These are phyloP conservation scores for Lasiodiplodia hormozganensis DNA, from an alignment of 2,329 filamentous ascomycete genomes.

Conservation along the genomic window DNA sequence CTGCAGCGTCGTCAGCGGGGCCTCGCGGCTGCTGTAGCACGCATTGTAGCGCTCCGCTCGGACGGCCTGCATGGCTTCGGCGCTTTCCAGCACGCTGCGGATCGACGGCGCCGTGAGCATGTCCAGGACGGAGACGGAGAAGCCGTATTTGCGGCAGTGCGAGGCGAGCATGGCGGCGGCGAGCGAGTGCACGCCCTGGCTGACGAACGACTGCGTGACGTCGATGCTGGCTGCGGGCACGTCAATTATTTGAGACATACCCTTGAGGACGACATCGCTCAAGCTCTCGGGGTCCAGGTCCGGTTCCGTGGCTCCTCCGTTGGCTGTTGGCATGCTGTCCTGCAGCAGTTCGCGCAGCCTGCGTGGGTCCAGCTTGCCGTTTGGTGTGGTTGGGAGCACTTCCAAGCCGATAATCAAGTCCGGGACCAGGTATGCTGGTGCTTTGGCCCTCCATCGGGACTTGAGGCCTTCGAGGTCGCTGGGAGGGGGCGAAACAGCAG, in stretches of 20 bases:
- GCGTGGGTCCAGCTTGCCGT: background rate
- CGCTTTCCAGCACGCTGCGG: background rate
- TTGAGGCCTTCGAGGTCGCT: background rate
- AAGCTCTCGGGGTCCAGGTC: too few species aligned
- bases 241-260: background rate
- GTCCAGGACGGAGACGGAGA: background rate
- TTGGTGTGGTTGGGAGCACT: background rate
- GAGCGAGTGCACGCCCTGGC: slow-evolving; percentile 5
- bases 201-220: background rate
- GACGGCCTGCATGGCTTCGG: background rate
- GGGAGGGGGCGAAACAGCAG: background rate
- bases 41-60: background rate
- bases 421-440: background rate
- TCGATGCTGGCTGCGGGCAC: background rate
- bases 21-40: background rate
- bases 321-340: too few species aligned
- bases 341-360: background rate
- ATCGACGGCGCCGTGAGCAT: background rate
- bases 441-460: too few species aligned
- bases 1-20: slow-evolving; percentile 4
- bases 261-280: background rate
- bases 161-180: slow-evolving; percentile 7
- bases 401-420: background rate
- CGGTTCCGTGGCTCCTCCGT: too few species aligned
- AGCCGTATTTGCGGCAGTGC: background rate